Base-by-base conservation (phyloP, 2,329 filamentous ascomycete species). In the Alternaria sp. region DNA sequence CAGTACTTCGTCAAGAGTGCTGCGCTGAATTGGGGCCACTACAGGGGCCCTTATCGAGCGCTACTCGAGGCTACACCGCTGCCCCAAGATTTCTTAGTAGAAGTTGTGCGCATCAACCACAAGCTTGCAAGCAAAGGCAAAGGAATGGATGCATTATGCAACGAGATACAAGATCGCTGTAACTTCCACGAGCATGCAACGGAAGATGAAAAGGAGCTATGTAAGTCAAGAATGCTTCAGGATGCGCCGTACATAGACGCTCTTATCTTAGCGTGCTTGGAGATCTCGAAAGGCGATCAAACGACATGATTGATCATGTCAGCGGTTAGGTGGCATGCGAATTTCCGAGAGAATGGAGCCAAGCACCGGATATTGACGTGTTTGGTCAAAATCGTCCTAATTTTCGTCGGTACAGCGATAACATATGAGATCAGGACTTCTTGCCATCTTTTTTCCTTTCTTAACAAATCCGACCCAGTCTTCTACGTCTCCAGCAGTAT, bases 371-470 rank as follows among this genome's bases (percentile, higher is more conserved):
- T 17, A 0, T 3, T 36, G 32, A 36, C 32, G 15, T 40, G 36
- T 40, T 40, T 40, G 6, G n/a, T 40, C 36, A 17, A 17, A 5
- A 40, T 40, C 0, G 3, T 17, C n/a, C 36, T 17, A 40, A 40
- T 11, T 9, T 11, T 11, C 5, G n/a, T 3, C 5, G 3, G n/a
- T 17, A 40, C 9, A 40, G n/a, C 15, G 1, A 17, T 17, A 11
- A 11, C 36, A 17, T 1, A 3, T 17, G 4, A 11, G 4, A 3
- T 17, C 0, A 17, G 1, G n/a, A 17, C 36, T 1, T 17, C 36
- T 40, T 11, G 15, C 9, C 32, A n/a, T 17, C n/a, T 17, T n/a
- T 2, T 11, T 17, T 0, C 9, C 36, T 40, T 17, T 40, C n/a
- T 36, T 1, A 9, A 36, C 5, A 1, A 36, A 10, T n/a, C 1